These are phyloP conservation scores for Sutorius australiensis DNA, from an alignment of 768 basidiomycete species.

Conservation along the genomic window DNA sequence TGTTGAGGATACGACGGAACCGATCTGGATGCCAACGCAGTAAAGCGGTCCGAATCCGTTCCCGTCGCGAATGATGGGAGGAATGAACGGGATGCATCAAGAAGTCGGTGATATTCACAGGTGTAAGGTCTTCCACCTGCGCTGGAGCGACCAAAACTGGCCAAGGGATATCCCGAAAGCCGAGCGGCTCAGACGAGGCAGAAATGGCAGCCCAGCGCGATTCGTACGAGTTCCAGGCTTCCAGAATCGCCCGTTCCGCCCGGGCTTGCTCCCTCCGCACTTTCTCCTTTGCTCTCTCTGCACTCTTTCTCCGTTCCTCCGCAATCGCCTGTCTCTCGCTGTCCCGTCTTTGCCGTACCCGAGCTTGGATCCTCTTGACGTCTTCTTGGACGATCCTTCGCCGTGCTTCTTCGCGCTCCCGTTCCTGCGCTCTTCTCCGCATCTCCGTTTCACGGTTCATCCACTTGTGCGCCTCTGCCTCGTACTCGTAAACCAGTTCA, in stretches of 20 bases:
- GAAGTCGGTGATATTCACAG: constrained; percentile 54
- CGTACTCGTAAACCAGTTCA: constrained; percentile 49
- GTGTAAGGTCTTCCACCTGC: constrained; percentile 46
- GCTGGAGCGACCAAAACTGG: constrained; percentile 47
- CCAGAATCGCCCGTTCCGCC: constrained; percentile 42
- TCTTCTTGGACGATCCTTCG: constrained; percentile 51
- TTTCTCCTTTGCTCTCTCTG: constrained; percentile 37
- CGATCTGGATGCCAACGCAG: constrained; percentile 82
- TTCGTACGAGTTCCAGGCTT: constrained; percentile 67
- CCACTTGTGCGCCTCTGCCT: constrained; percentile 50
- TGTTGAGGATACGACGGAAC: constrained; percentile 53
- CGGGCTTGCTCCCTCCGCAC: constrained; percentile 42
- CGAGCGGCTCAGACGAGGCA: constrained; percentile 43
- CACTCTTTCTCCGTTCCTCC: constrained; percentile 42
- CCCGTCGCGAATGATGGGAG: constrained; percentile 51
- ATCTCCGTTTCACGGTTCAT: constrained; percentile 48
- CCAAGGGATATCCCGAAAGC: constrained; percentile 71
- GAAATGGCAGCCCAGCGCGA: constrained; percentile 54
- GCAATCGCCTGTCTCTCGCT: constrained; percentile 44
- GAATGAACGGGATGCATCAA: constrained; percentile 67
- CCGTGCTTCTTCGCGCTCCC: constrained; percentile 42
- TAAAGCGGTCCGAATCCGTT: constrained; percentile 62
- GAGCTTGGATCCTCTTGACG: constrained; percentile 48
- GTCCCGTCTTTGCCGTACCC: constrained; percentile 48
- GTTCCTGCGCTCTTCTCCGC: constrained; percentile 42